phyloP scores from a whole-genome alignment of 805 yeast species.

The Kodamaea sagamina region DNA sequence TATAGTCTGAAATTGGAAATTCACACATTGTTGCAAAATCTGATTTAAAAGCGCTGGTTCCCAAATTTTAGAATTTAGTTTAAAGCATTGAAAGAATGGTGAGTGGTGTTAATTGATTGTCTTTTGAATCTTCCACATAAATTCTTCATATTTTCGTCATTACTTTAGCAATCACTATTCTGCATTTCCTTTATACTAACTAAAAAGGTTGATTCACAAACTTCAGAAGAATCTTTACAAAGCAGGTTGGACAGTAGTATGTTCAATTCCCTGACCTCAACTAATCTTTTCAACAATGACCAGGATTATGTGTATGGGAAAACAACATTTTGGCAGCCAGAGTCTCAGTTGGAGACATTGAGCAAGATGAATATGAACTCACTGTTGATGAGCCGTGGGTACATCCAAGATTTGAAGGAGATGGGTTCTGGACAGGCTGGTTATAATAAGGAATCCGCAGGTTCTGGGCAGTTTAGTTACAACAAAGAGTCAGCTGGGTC shows the following conservation, averaged over 20 bases:
- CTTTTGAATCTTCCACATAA: too few species aligned
- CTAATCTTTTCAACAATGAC: background rate
- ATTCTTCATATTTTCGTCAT: too few species aligned
- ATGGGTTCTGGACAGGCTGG: too few species aligned
- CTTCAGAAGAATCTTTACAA: background rate
- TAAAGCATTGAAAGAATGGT: background rate
- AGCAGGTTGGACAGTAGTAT: conserved; percentile 1
- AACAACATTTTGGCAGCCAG: conserved; percentile 1
- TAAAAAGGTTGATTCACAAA: background rate
- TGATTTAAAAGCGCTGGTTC: background rate
- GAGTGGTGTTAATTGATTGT: background rate
- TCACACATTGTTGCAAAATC: conserved; percentile 1
- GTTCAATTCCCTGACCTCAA: conserved; percentile 1
- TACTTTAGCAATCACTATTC: background rate
- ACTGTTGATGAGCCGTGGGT: background rate
- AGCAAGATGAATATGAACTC: background rate
- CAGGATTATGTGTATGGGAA: background rate
- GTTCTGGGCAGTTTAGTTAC: too few species aligned
- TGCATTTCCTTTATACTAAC: background rate
- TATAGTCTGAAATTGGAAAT: background rate
- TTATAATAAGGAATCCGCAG: too few species aligned
- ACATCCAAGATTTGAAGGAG: background rate
- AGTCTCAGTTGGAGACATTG: conserved; percentile 3
- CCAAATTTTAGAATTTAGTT: background rate
- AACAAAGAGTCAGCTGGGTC: too few species aligned